phyloP scores from a whole-genome alignment of 2,329 filamentous ascomycete species.

The Fusarium fracticaudum region DNA sequence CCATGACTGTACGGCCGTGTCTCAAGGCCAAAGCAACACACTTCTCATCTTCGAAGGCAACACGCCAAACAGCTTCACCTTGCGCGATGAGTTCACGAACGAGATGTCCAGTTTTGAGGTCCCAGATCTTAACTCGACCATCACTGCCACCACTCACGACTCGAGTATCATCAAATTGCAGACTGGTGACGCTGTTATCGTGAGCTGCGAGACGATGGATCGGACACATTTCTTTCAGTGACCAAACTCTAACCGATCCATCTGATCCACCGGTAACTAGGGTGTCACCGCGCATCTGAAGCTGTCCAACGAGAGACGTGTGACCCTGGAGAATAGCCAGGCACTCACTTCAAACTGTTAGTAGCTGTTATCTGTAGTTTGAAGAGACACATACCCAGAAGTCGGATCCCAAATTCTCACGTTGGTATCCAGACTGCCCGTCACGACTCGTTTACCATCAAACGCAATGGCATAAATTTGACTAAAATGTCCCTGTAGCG shows the following conservation, averaged over 20 bases:
- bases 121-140: slow-evolving; percentile 98
- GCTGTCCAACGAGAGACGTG: slow-evolving; percentile 93
- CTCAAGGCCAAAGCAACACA: slow-evolving; percentile 94
- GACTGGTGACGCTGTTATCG: slow-evolving; percentile 96
- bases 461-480: slow-evolving; percentile 99
- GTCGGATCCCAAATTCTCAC: slow-evolving; percentile 96
- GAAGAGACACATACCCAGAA: slow-evolving; percentile 72
- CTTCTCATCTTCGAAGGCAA: slow-evolving; percentile 98
- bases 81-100: slow-evolving; percentile 92
- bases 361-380: slow-evolving; percentile 31
- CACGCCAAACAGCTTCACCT: slow-evolving; percentile 95
- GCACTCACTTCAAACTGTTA: slow-evolving; percentile 68
- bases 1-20: slow-evolving; percentile 91
- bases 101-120: slow-evolving; percentile 88
- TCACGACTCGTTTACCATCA: slow-evolving; percentile 91
- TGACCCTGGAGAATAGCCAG: slow-evolving; percentile 95
- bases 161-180: slow-evolving; percentile 95
- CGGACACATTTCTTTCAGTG: slow-evolving; percentile 85
- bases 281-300: slow-evolving; percentile 95
- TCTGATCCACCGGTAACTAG: slow-evolving; percentile 96
- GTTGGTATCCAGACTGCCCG: slow-evolving; percentile 94
- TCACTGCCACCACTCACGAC: slow-evolving; percentile 97
- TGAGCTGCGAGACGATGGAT: slow-evolving; percentile 96
- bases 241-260: slow-evolving; percentile 96
- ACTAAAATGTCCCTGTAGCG: slow-evolving; percentile 92